Evolutionary conservation across 768 basidiomycete species (phyloP).

Genomic region (Tubosaeta sp.): DNA sequence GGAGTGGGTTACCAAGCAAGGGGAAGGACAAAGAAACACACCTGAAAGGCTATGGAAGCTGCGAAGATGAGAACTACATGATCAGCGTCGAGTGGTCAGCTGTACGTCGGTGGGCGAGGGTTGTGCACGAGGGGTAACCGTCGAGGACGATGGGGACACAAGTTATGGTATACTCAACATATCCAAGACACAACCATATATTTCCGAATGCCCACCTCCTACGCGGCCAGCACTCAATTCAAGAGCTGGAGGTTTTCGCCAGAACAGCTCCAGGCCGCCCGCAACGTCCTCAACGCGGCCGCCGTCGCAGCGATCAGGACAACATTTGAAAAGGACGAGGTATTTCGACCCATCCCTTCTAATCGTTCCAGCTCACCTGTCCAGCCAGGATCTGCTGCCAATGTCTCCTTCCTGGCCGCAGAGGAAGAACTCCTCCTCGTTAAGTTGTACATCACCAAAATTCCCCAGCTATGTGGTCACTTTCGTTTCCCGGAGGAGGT

Average conservation of each 20-base stretch:
- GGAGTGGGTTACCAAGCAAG: neutral
- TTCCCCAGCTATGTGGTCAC: conserved; percentile 77
- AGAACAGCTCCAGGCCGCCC: conserved; percentile 54
- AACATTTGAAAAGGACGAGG: conserved; percentile 79
- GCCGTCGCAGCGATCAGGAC: conserved; percentile 74
- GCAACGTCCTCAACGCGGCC: conserved; percentile 65
- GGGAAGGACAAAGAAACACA: conserved; percentile 11
- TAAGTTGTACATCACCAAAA: conserved; percentile 82
- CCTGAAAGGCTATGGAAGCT: conserved; percentile 48
- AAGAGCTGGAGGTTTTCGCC: conserved; percentile 87
- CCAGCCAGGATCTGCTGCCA: conserved; percentile 70
- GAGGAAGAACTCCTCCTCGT: conserved; percentile 87
- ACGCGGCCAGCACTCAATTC: conserved; percentile 77
- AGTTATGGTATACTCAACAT: too few relatives aligned
- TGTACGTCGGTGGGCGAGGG: conserved; percentile 39
- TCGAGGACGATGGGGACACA: neutral
- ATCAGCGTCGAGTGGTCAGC: conserved; percentile 48
- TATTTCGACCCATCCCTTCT: conserved; percentile 30
- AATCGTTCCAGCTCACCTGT: conserved; percentile 4
- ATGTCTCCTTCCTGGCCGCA: conserved; percentile 65
- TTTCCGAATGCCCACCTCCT: conserved; percentile 39
- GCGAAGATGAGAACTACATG: conserved; percentile 35
- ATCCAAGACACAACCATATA: neutral
- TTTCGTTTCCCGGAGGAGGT: conserved; percentile 91
- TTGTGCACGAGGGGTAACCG: conserved; percentile 2